Evolutionary conservation across 2,329 filamentous ascomycete species (phyloP), one percentile per base, ranked within the genome.

Genomic region (Colletotrichum lindemuthianum): DNA sequence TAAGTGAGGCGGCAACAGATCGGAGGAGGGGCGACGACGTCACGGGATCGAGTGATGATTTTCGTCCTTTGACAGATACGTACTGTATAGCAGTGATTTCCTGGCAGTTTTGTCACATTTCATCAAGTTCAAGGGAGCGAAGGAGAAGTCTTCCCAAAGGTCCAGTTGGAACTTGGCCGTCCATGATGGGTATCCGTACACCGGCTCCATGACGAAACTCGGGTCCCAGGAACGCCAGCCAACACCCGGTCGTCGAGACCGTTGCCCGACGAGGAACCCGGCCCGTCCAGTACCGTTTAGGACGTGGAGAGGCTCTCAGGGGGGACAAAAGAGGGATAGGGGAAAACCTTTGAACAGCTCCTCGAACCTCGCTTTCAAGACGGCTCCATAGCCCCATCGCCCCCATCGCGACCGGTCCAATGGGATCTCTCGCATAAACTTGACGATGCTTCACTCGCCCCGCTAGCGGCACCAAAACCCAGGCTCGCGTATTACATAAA

Each of bases 1-100:
- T 24, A 45, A 60, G 59, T 36, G 44, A 45, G 24, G 40, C 61
- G 58, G 61, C 61, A 65, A 24, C 45, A 61, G 61, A 61, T 65
- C 58, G 51, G 61, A 61, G 61, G 56, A 45, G 57, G 24, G 37
- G 50, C 32, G 44, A 24, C 54, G 45, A 15, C 54, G 45, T 33
- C 13, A 16, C 10, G 44, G 24, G 24, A 24, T 24, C 24, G 24
- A 24, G 24, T 4, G 24, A 24, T 24, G 24, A 24, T 24, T 24
- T 24, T 24, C 24, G 24, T 24, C 24, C 24, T 24, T 24, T 24
- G 5, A 24, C 24, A 24, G 24, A 24, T 24, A 24, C 24, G 24
- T 24, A 24, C 24, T 24, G 24, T 24, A 24, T 4, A 24, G 24
- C 24, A 24, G 4, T 5, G 24, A 24, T 24, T 24, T 24, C 24